A percentile compares a stretch with the other conserved stretches of the same genome.
Conservation (phyloP, 108 stramenopile genomes). For the Cylindrotheca fusiformis region DNA sequence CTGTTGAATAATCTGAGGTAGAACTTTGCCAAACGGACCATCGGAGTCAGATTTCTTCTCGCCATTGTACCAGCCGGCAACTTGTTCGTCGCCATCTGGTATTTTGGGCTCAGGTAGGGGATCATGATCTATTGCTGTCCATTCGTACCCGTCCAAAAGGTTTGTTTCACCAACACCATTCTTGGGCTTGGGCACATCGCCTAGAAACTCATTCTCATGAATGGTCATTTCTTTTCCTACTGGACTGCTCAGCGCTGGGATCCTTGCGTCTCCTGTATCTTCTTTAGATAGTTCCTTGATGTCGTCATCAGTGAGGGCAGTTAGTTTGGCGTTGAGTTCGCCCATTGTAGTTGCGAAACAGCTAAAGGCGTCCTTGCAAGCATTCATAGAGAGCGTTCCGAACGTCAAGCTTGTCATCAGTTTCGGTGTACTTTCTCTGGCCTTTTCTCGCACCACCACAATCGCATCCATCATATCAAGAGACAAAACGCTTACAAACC, state of each 20-base stretch:
- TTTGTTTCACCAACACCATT: conserved; percentile 8
- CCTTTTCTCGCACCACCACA: conserved; percentile 12
- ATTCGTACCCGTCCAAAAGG: conserved; percentile 68
- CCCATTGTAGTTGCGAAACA: conserved; percentile 60
- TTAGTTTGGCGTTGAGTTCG: conserved; percentile 55
- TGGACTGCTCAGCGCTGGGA: background rate
- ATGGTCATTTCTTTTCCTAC: background rate
- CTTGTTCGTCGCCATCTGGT: conserved; percentile 64
- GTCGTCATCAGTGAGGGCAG: conserved; percentile 45
- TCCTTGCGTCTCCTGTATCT: background rate
- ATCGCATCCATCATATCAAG: conserved; percentile 62
- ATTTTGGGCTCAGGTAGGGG: conserved; percentile 36
- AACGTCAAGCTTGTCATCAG: conserved; percentile 40
- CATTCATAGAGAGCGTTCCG: conserved; percentile 48
- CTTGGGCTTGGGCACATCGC: background rate
- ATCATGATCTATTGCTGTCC: conserved; percentile 71
- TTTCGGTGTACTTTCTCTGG: conserved; percentile 16
- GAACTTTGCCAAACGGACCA: background rate
- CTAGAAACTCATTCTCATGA: background rate
- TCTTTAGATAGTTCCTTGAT: conserved; percentile 19
- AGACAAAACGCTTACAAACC: conserved; percentile 55
- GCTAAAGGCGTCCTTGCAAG: conserved; percentile 80
- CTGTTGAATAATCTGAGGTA: conserved; percentile 45
- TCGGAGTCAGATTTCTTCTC: background rate
- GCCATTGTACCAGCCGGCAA: conserved; percentile 62